phyloP scores from a whole-genome alignment of 1,284 basidiomycete genomes.

The Dichomitus squalens region DNA sequence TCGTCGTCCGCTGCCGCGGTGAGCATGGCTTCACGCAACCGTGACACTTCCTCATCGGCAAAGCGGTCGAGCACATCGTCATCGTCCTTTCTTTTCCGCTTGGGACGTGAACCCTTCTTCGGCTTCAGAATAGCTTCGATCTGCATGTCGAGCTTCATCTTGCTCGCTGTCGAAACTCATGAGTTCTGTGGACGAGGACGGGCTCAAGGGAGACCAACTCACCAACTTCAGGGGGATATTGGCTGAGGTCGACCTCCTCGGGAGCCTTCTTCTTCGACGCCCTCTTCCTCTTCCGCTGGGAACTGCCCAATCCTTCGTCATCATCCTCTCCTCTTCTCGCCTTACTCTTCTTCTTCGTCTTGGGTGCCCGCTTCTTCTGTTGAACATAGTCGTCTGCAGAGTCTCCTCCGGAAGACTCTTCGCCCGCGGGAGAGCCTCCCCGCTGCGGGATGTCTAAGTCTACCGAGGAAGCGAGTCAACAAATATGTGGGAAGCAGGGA shows the following conservation, averaged over 20 bases:
- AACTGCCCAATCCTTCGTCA: conserved; percentile 32
- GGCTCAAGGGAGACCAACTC: conserved; percentile 16
- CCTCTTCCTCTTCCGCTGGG: conserved; percentile 48
- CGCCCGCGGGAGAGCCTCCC: conserved; percentile 27
- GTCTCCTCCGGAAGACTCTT: conserved; percentile 58
- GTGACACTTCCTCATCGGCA: conserved; percentile 90
- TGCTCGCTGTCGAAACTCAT: conserved; percentile 47
- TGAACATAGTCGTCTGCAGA: conserved; percentile 72
- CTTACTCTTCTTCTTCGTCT: conserved; percentile 48
- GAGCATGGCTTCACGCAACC: conserved; percentile 86
- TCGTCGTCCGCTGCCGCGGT: conserved; percentile 86
- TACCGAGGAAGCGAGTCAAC: conserved; percentile 9
- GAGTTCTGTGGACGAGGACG: background rate
- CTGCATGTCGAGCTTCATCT: conserved; percentile 66
- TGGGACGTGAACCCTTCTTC: conserved; percentile 65
- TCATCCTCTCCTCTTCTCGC: conserved; percentile 42
- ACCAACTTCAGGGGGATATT: conserved; percentile 76
- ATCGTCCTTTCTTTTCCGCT: conserved; percentile 74
- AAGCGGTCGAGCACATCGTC: conserved; percentile 83
- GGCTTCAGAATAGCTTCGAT: conserved; percentile 88
- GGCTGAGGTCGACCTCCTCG: conserved; percentile 59
- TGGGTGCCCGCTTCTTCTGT: conserved; percentile 50
- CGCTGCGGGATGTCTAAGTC: conserved; percentile 34
- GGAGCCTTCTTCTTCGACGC: conserved; percentile 39
- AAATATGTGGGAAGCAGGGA: background rate